A percentile compares a stretch with the other conserved stretches of the same genome.
These are phyloP conservation scores for Penicillium palitans DNA, from an alignment of 2,329 filamentous ascomycete genomes.

Conservation along the genomic window DNA sequence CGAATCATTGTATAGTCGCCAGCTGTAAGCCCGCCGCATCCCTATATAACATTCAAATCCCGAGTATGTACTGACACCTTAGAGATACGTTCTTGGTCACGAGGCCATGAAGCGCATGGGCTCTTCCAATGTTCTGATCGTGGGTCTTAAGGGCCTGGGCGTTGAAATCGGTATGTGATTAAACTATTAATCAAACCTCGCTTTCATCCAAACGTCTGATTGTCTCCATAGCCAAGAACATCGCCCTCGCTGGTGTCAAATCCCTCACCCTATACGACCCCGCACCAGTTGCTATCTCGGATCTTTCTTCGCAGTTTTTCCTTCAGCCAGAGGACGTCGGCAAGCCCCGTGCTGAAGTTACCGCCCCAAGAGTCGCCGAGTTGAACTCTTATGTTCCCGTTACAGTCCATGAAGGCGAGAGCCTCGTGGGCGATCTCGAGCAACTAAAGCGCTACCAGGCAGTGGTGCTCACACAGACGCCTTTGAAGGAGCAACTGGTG, in stretches of 20 bases:
- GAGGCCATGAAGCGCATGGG: conserved; percentile 98
- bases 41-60: not conserved
- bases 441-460: conserved; percentile 90
- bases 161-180: conserved; percentile 71
- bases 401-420: conserved; percentile 64
- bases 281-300: conserved; percentile 75
- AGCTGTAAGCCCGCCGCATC: conserved; percentile 48
- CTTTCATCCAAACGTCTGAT: conserved; percentile 5
- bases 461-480: conserved; percentile 82
- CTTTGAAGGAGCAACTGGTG: conserved; percentile 74
- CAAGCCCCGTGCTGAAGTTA: conserved; percentile 83
- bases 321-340: conserved; percentile 83
- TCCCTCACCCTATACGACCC: conserved; percentile 93
- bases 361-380: conserved; percentile 85
- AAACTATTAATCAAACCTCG: not conserved
- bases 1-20: conserved; percentile 66
- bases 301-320: conserved; percentile 98
- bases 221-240: conserved; percentile 77
- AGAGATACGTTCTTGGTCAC: conserved; percentile 67
- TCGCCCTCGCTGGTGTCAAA: conserved; percentile 96
- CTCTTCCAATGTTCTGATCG: conserved; percentile 88
- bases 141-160: conserved; percentile 88
- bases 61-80: conserved; percentile 14
- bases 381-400: conserved; percentile 96
- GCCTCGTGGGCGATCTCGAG: conserved; percentile 72